Conservation (phyloP, 352 stramenopile species). For the Globisporangium abappressorium region DNA sequence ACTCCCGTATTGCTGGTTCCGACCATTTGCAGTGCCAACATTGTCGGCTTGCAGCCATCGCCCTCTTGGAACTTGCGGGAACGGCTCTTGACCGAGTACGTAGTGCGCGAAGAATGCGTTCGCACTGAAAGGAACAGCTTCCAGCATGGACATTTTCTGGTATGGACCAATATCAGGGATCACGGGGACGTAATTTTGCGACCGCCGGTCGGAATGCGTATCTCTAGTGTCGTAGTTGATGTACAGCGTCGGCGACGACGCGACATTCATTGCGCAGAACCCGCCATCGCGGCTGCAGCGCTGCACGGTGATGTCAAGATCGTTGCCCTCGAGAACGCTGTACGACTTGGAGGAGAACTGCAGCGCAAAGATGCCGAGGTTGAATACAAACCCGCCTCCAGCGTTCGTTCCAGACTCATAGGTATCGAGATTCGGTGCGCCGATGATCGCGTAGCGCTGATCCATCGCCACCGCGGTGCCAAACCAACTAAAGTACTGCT, state of each 20-base stretch:
- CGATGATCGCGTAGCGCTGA: conserved; percentile 83
- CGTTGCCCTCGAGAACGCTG: conserved; percentile 85
- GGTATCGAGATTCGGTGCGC: conserved; percentile 91
- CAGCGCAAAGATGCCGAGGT: conserved; percentile 89
- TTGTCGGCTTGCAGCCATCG: conserved; percentile 52
- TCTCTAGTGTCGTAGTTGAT: conserved; percentile 77
- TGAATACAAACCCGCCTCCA: conserved; percentile 90
- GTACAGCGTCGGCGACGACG: conserved; percentile 42
- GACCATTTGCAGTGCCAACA: conserved; percentile 83
- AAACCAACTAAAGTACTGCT: conserved; percentile 91
- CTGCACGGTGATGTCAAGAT: conserved; percentile 69
- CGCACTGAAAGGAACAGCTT: conserved; percentile 38
- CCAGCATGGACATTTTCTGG: conserved; percentile 56
- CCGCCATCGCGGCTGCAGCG: conserved; percentile 46
- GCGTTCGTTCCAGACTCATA: conserved; percentile 88
- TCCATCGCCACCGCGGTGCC: conserved; percentile 81
- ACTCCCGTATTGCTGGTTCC: conserved; percentile 91
- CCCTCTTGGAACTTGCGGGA: conserved; percentile 61
- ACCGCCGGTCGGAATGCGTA: conserved; percentile 56
- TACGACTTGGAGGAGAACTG: conserved; percentile 69
- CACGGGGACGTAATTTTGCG: conserved; percentile 43
- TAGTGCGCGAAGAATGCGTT: conserved; percentile 53
- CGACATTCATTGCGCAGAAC: conserved; percentile 66
- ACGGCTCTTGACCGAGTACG: conserved; percentile 70
- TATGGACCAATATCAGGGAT: conserved; percentile 54